Base-by-base conservation (phyloP, 2,329 filamentous ascomycete species). In the Bipolaris victoriae region DNA sequence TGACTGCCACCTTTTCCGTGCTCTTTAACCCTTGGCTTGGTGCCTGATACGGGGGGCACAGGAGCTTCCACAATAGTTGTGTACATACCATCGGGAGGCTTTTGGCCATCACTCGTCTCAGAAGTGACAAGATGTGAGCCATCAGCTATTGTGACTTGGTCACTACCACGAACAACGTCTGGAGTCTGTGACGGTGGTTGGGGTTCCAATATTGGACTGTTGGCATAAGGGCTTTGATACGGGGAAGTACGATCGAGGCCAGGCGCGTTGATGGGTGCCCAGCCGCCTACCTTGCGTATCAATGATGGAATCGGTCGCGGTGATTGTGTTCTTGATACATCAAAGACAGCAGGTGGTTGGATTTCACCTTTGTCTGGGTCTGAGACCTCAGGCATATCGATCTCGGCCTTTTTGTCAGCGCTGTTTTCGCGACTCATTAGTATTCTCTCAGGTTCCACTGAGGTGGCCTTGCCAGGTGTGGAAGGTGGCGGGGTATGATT, bases 141-240 rank as follows among this genome's bases (percentile, higher is more conserved):
- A 16, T 18, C 11, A 11, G 20, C 31, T 31, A 18, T 31, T 11
- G 13, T 6, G 43, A 1, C 13, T 6, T 5, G 15, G 18, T 7
- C n/a, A 31, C 13, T 35, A 7, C 16, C 26, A 22, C 22, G 35
- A 22, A 16, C 31, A 18, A 29, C 15, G 6, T 24, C 29, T 24
- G 24, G 5, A 49, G 33, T n/a, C 31, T 52, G 31, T 24, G 35
- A 35, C 18, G 39, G 18, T 9, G 46, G 18, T 20, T 11, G 22
- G 18, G 41, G 31, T 36, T 55, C 36, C 24, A 43, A 6, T 13
- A 31, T 41, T 47, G 36, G 20, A 33, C 41, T 57, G 15, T 58
- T 18, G 7, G 61, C 54, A 47, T 68, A 68, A 1, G 66, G 67
- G 35, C 66, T 69, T 15, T 60, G 58, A 39, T 71, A 69, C 13